These are phyloP conservation scores for Hordeum vulgare DNA, from an alignment of 176 grass and related monocot species.

Conservation along the genomic window MorexV3_pseudomolecules_assembly NC_058522.1:498299465-498299964, in stretches of 20 bases:
- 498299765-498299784: not conserved
- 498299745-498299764: too few relatives aligned
- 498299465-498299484: conserved; percentile 40
- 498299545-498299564: not conserved
- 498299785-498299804: not conserved
- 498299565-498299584: conserved; percentile 27
- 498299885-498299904: too few relatives aligned
- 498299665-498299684: not conserved
- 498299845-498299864: not conserved
- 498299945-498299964: too few relatives aligned
- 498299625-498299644: conserved; percentile 21
- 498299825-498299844: not conserved
- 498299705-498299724: too few relatives aligned
- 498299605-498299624: conserved; percentile 28
- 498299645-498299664: conserved; percentile 39
- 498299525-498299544: not conserved
- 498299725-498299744: too few relatives aligned
- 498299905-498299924: too few relatives aligned
- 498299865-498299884: too few relatives aligned
- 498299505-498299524: not conserved
- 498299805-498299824: not conserved
- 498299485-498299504: too few relatives aligned
- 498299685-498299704: too few relatives aligned
- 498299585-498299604: conserved; percentile 23
- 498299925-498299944: too few relatives aligned